phyloP scores from a whole-genome alignment of 2,329 filamentous ascomycete species.

The Colletotrichum sp. region DNA sequence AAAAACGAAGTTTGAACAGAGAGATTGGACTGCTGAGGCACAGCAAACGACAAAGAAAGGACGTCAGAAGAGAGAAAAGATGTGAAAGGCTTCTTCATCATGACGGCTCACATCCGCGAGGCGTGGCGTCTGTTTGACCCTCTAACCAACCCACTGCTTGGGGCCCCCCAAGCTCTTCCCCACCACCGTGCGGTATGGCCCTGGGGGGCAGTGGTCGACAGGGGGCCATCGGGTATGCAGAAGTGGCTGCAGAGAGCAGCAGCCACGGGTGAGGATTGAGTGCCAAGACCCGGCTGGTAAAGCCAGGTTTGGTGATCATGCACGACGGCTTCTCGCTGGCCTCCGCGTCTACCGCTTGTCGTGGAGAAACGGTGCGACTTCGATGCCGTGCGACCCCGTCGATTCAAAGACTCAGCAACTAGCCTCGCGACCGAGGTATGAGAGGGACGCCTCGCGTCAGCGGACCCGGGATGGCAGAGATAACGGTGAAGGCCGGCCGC shows the following conservation, averaged over 20 bases:
- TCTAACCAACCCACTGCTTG: not conserved
- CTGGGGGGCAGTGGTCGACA: not conserved
- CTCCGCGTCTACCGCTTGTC: not conserved
- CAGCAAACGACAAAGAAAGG: conserved; percentile 10
- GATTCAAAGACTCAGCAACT: not conserved
- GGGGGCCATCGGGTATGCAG: not conserved
- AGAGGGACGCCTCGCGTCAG: not conserved
- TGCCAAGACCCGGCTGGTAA: conserved; percentile 13
- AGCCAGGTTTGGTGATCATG: not conserved
- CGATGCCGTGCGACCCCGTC: not conserved
- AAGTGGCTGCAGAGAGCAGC: not conserved
- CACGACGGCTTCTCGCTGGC: not conserved
- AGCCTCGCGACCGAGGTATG: not conserved
- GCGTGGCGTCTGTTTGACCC: conserved; percentile 7
- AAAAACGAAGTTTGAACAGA: conserved; percentile 8
- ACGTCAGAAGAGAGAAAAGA: not conserved
- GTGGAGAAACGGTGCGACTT: not conserved
- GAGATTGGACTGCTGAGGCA: not conserved
- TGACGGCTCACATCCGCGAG: not conserved
- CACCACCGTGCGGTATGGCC: conserved; percentile 12
- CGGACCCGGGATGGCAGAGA: not conserved
- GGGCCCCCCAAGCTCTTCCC: not conserved
- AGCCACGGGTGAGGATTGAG: not conserved
- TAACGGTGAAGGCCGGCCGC: not conserved
- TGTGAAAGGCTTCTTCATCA: not conserved